Evolutionary conservation across 768 basidiomycete genomes (phyloP), one percentile per base, ranked within the genome.

Genomic region (Kwoniella botswanensis): DNA sequence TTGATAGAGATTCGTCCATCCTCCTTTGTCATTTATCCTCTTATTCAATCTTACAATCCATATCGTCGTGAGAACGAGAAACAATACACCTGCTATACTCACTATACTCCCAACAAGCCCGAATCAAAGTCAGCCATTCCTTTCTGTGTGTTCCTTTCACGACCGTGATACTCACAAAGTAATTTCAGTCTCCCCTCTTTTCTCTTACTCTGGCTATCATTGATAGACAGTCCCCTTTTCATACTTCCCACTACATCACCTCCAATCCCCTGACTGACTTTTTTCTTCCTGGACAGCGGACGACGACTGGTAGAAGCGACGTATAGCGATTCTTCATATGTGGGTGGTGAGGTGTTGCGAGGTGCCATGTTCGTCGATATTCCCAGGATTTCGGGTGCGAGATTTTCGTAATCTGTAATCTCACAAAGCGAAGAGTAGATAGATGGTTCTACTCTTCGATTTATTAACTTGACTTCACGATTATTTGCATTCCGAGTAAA

Each of bases 241-340:
- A 72, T 72, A 59, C 71, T 72, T 17, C 57, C 57, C 18, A 72
- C 71, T 12, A 72, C 17, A 42, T 68, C 67, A 1, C 71, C 71
- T 5, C 71, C 71, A 10, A 72, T 65, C 22, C 52, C 63, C 7
- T 42, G 17, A 54, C n/a, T 26, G 46, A 17, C 26, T 3, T 53
- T 26, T 57, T 66, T 41, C 43, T 22, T 60, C 29, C 53, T 55
- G 13, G 35, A 61, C 6, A 53, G 44, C 24, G 24, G 44, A 13
- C 43, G 55, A 11, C 43, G 50, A 15, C 56, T 29, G 15, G 26
- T 65, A 4, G 53, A 63, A 21, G 17, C 52, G 22, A 21, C 18
- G 13, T 42, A 57, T 0, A 63, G 43, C 3, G 29, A 43, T 29
- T 26, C 35, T 44, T 35, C 61, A 13, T 42, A 63, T 63, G 29